phyloP scores from a whole-genome alignment of 176 grass and related monocot species.

The Puya raimondii region DNA sequence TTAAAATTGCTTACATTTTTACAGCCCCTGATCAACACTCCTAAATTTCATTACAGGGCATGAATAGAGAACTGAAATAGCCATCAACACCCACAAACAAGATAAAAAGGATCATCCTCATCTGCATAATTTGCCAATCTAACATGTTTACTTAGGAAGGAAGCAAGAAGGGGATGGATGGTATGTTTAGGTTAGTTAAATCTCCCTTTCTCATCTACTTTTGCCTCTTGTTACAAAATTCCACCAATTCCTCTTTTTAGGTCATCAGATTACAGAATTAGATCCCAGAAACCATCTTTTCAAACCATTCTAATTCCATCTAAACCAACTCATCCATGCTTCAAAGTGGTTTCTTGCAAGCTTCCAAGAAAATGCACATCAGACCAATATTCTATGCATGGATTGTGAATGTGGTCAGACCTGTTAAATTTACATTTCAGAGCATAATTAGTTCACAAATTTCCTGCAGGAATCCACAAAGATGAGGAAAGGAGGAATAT shows the following conservation, averaged over 20 bases:
- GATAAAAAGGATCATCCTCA: too few relatives aligned
- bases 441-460: background rate
- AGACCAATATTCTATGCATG: background rate
- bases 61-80: too few relatives aligned
- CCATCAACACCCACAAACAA: too few relatives aligned
- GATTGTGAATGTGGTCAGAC: background rate
- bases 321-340: slow-evolving; percentile 9
- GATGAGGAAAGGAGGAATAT: background rate
- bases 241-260: slow-evolving; percentile 15
- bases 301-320: slow-evolving; percentile 17
- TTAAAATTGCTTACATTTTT: too few relatives aligned
- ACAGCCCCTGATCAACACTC: too few relatives aligned
- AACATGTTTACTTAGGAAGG: background rate
- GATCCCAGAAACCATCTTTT: slow-evolving; percentile 4
- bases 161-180: background rate
- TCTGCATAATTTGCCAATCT: background rate
- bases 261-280: slow-evolving; percentile 22
- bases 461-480: background rate
- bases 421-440: background rate
- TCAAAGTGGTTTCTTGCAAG: background rate
- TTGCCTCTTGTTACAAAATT: background rate
- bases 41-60: too few relatives aligned
- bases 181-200: slow-evolving; percentile 27
- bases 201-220: slow-evolving; percentile 35
- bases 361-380: background rate